These are phyloP conservation scores for Amaranthus tricolor DNA, from an alignment of 179 eudicot genomes.

Conservation along the genomic window DNA sequence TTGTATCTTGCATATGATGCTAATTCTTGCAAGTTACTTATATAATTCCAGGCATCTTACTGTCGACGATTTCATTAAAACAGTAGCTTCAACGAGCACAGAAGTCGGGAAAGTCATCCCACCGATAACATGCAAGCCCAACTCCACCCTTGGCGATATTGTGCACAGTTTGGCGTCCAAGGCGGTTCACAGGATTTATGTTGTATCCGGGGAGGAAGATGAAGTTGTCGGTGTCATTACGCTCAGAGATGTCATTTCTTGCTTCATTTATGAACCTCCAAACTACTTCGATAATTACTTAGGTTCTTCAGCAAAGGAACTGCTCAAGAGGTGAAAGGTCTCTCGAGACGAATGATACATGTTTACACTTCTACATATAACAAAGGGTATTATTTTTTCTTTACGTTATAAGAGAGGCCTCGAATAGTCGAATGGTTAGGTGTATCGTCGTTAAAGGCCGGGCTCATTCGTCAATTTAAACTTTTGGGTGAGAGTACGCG, in stretches of 20 bases:
- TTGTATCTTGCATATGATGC: not conserved
- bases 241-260: conserved; percentile 91
- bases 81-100: conserved; percentile 39
- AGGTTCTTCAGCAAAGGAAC: conserved; percentile 56
- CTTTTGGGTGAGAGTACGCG: too few species aligned
- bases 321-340: conserved; percentile 44
- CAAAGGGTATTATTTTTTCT: not conserved
- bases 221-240: conserved; percentile 78
- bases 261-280: conserved; percentile 85
- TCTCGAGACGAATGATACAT: conserved; percentile 17
- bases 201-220: conserved; percentile 34
- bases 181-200: conserved; percentile 68
- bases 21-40: not conserved
- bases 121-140: conserved; percentile 66
- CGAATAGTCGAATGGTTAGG: too few species aligned
- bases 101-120: conserved; percentile 44
- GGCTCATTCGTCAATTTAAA: too few species aligned
- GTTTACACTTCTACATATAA: not conserved
- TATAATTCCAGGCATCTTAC: conserved; percentile 58
- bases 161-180: conserved; percentile 59
- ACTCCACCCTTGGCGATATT: conserved; percentile 52
- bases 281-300: conserved; percentile 74
- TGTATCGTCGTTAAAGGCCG: too few species aligned
- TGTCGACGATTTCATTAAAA: conserved; percentile 63
- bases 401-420: too few species aligned